A percentile compares a stretch with the other conserved stretches of the same genome.
These are phyloP conservation scores for Desmodesmus armatus DNA, from an alignment of 139 green algal species.

Conservation along the genomic window DNA sequence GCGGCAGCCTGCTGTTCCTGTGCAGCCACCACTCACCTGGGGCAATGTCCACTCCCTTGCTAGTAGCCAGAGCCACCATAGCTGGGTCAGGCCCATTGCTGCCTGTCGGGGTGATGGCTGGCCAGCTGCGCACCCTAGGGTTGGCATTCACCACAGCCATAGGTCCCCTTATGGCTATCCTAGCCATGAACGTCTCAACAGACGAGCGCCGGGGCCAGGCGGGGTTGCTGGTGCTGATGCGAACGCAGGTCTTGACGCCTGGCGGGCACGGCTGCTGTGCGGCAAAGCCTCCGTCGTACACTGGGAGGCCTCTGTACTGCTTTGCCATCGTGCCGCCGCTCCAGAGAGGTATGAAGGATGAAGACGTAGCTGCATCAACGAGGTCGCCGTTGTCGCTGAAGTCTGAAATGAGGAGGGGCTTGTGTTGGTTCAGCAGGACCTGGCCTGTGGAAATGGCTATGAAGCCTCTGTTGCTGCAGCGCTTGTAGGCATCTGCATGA, in stretches of 20 bases:
- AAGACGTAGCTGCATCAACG: conserved; percentile 6
- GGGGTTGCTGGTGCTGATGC: conserved; percentile 23
- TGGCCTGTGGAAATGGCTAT: conserved; percentile 12
- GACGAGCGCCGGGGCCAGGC: conserved; percentile 1
- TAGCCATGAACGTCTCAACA: neutral
- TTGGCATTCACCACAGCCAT: too few species aligned
- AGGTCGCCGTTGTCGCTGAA: conserved; percentile 18
- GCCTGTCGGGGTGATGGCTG: neutral
- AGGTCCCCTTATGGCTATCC: too few species aligned
- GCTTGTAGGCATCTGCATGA: conserved; percentile 3
- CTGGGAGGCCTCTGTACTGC: conserved; percentile 12
- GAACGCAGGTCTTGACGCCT: conserved; percentile 29
- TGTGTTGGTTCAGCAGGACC: neutral
- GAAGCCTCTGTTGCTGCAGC: conserved; percentile 11
- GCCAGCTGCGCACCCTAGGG: neutral
- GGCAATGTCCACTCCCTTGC: conserved; percentile 14
- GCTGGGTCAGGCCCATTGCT: neutral
- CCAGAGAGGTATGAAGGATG: conserved; percentile 25
- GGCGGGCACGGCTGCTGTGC: conserved; percentile 17
- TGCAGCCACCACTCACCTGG: neutral
- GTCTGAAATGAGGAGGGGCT: conserved; percentile 18
- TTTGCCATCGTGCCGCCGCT: neutral
- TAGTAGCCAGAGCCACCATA: conserved; percentile 5
- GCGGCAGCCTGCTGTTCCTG: neutral
- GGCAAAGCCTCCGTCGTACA: conserved; percentile 13